Conservation (phyloP, 306 rosid genomes). For the Vigna unguiculata region DNA sequence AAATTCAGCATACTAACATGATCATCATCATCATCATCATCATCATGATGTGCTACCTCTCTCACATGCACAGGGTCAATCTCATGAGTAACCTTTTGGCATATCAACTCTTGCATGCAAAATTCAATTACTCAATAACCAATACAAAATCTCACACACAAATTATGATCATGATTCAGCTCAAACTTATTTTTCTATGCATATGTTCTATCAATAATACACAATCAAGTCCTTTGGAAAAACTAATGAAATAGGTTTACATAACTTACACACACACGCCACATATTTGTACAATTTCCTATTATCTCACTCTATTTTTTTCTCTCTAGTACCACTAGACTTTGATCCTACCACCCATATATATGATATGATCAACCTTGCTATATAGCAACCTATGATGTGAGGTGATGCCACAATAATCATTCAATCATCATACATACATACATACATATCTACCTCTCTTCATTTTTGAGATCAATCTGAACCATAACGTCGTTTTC, state of each 20-base stretch:
- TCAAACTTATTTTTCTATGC: constrained; percentile 1
- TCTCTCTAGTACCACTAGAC: neutral
- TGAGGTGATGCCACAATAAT: neutral
- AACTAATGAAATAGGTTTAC: neutral
- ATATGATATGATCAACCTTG: neutral
- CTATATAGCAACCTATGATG: neutral
- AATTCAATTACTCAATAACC: constrained; percentile 2
- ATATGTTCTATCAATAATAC: neutral
- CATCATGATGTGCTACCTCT: constrained; percentile 7
- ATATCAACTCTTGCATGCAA: constrained; percentile 41
- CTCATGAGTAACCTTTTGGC: constrained; percentile 27
- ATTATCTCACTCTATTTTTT: neutral
- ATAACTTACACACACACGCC: neutral
- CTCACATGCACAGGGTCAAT: constrained; percentile 36
- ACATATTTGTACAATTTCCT: constrained; percentile 18
- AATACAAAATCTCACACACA: constrained; percentile 23
- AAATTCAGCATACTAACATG: constrained; percentile 12
- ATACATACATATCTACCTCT: neutral
- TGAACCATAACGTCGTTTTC: constrained; percentile 17
- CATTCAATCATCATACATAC: neutral
- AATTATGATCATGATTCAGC: constrained; percentile 22
- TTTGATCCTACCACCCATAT: no score
- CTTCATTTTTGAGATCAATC: constrained; percentile 1
- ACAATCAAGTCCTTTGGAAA: neutral
- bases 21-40: constrained; percentile 5